A percentile compares a stretch with the other conserved stretches of the same genome.
phyloP scores from a whole-genome alignment of 1,284 basidiomycete species.

The Microbotryum violaceum region DNA sequence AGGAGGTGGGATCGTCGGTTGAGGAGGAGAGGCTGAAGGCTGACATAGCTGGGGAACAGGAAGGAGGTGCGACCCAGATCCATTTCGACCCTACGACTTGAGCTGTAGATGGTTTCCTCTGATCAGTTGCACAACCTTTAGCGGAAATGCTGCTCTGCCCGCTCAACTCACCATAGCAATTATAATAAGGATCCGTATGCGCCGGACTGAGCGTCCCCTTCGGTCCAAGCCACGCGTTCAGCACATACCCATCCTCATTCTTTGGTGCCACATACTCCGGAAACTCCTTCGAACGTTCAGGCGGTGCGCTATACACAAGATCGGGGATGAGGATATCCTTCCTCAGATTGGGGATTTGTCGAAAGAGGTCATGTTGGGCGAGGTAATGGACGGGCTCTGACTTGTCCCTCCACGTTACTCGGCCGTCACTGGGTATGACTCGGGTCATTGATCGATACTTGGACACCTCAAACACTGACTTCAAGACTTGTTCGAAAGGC shows the following conservation, averaged over 20 bases:
- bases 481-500: conserved; percentile 66
- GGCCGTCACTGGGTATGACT: background rate
- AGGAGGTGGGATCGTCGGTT: conserved; percentile 53
- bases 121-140: too few relatives aligned
- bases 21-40: conserved; percentile 39
- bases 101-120: conserved; percentile 45
- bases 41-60: conserved; percentile 51
- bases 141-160: background rate
- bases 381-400: conserved; percentile 56
- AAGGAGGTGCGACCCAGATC: conserved; percentile 84
- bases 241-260: conserved; percentile 60
- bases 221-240: conserved; percentile 87
- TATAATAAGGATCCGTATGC: conserved; percentile 92
- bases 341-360: conserved; percentile 70
- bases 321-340: conserved; percentile 74
- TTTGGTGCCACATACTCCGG: conserved; percentile 57
- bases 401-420: background rate
- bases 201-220: conserved; percentile 70
- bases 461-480: conserved; percentile 46
- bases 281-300: conserved; percentile 40
- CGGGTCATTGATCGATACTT: background rate
- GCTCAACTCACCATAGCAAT: conserved; percentile 63
- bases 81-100: conserved; percentile 83
- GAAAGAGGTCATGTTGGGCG: conserved; percentile 79
- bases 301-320: conserved; percentile 69